These are phyloP conservation scores for Pythium aphanidermatum DNA, from an alignment of 352 stramenopile genomes.

Conservation along the genomic window DNA sequence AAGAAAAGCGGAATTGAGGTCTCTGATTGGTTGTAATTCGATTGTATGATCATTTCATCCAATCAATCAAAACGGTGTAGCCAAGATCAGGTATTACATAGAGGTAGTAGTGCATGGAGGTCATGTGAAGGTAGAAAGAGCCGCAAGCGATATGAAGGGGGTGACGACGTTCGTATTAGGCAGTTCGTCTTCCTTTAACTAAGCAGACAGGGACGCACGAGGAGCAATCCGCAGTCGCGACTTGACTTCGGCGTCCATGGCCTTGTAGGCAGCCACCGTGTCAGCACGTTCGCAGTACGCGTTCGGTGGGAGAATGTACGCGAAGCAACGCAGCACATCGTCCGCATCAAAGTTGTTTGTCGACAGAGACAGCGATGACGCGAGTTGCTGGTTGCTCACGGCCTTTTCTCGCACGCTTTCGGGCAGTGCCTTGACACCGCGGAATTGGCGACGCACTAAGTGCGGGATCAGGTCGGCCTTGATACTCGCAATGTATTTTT, in stretches of 20 bases:
- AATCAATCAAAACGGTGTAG: too few relatives aligned
- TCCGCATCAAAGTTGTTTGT: constrained; percentile 44
- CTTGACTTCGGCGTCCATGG: constrained; percentile 69
- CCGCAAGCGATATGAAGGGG: too few relatives aligned
- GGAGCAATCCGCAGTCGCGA: constrained; percentile 60
- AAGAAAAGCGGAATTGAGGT: too few relatives aligned
- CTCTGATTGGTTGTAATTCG: too few relatives aligned
- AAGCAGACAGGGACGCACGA: constrained; percentile 36
- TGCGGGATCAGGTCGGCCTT: constrained; percentile 77
- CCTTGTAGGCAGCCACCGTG: constrained; percentile 62
- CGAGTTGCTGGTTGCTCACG: constrained; percentile 47
- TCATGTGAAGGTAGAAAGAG: too few relatives aligned
- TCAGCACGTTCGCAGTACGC: constrained; percentile 77
- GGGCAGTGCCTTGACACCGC: constrained; percentile 44
- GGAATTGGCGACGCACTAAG: constrained; percentile 73
- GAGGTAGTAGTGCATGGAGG: too few relatives aligned
- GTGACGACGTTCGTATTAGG: too few relatives aligned
- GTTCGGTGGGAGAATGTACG: constrained; percentile 62
- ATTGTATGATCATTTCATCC: too few relatives aligned
- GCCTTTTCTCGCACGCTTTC: constrained; percentile 53
- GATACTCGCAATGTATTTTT: constrained; percentile 83
- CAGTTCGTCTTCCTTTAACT: too few relatives aligned
- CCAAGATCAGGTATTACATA: too few relatives aligned
- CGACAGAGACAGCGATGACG: constrained; percentile 53
- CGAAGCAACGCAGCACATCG: constrained; percentile 71